phyloP scores from a whole-genome alignment of 768 basidiomycete species.

The Mycena alexandri region DNA sequence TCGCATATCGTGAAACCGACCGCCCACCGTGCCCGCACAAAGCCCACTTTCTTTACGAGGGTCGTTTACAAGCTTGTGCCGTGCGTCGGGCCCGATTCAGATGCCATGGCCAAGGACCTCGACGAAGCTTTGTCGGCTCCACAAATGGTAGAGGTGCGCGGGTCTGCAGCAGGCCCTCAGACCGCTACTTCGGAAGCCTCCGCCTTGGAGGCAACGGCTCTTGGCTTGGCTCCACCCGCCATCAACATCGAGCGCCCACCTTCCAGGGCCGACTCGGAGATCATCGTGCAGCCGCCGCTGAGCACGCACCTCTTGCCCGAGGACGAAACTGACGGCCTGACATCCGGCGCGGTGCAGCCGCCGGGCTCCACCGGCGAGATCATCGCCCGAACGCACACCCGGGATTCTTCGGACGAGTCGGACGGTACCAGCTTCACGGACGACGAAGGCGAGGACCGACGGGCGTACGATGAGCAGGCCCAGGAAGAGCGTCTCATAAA shows the following conservation, averaged over 20 bases:
- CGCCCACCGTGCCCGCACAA: constrained; percentile 34
- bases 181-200: constrained; percentile 25
- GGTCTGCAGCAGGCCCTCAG: constrained; percentile 31
- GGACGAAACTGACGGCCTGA: constrained; percentile 88
- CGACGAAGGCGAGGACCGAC: constrained; percentile 69
- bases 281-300: constrained; percentile 36
- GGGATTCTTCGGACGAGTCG: constrained; percentile 64
- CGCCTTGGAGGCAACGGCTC: constrained; percentile 26
- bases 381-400: constrained; percentile 51
- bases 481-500: constrained; percentile 92
- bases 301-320: constrained; percentile 57
- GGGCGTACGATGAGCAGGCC: constrained; percentile 78
- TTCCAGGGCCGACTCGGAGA: constrained; percentile 45
- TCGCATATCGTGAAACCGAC: constrained; percentile 48
- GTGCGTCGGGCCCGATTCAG: constrained; percentile 47
- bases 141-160: constrained; percentile 39
- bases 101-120: constrained; percentile 33
- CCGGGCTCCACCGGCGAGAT: constrained; percentile 80
- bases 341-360: constrained; percentile 92
- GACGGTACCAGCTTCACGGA: constrained; percentile 79
- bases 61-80: constrained; percentile 54
- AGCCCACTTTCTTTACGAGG: constrained; percentile 48
- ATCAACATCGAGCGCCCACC: constrained; percentile 44
- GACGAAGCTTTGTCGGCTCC: constrained; percentile 36
- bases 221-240: constrained; percentile 38